Evolutionary conservation across 2,329 filamentous ascomycete genomes (phyloP).

Genomic region (Fusarium floridanum): DNA sequence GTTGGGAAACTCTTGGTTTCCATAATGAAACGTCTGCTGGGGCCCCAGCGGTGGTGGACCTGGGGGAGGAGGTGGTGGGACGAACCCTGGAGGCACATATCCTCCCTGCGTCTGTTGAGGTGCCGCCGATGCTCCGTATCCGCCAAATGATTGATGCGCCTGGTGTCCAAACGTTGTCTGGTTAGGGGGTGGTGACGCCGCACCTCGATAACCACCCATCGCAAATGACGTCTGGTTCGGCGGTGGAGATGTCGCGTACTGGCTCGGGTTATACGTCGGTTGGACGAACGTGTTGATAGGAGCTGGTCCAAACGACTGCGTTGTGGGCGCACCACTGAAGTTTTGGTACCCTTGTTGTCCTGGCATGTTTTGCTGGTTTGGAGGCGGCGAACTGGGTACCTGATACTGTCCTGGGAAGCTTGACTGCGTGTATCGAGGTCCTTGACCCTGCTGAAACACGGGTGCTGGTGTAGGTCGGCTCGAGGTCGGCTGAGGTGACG

Average conservation of each 20-base stretch:
- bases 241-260: slow-evolving; percentile 72
- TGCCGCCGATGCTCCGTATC: slow-evolving; percentile 56
- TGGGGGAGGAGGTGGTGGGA: slow-evolving; percentile 73
- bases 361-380: slow-evolving; percentile 57
- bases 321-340: slow-evolving; percentile 49
- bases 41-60: slow-evolving; percentile 72
- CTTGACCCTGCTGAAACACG: slow-evolving; percentile 46
- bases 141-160: slow-evolving; percentile 53
- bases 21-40: slow-evolving; percentile 72
- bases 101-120: slow-evolving; percentile 56
- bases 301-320: slow-evolving; percentile 51
- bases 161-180: slow-evolving; percentile 63
- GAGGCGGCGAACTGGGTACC: slow-evolving; percentile 61
- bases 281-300: slow-evolving; percentile 61
- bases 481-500: slow-evolving; percentile 56
- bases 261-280: slow-evolving; percentile 69
- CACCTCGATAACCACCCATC: slow-evolving; percentile 54
- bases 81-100: slow-evolving; percentile 68
- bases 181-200: slow-evolving; percentile 69
- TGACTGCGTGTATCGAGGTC: slow-evolving; percentile 65
- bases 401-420: slow-evolving; percentile 71
- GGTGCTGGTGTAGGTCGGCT: slow-evolving; percentile 33
- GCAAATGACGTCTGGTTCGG: slow-evolving; percentile 69
- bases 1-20: slow-evolving; percentile 49
- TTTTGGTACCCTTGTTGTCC: slow-evolving; percentile 60